A percentile compares a stretch with the other conserved stretches of the same genome.
Evolutionary conservation across 441 rosid species (phyloP).

Genomic region (Brassica hybrid): DNA sequence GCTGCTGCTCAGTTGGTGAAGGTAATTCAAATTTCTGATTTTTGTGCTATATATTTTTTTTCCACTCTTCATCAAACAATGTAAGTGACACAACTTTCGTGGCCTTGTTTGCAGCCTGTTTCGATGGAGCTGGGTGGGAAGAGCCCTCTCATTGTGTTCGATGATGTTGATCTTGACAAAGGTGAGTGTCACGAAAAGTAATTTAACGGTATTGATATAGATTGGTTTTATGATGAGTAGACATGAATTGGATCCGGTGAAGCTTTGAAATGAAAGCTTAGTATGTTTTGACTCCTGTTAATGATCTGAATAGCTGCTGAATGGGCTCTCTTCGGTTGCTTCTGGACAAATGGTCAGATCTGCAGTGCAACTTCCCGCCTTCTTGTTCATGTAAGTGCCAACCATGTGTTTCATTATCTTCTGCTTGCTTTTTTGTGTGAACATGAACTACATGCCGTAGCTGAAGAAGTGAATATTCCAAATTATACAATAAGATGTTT

Average conservation of each 20-base stretch:
- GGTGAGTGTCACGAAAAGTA: conserved; percentile 51
- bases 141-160: conserved; percentile 92
- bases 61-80: conserved; percentile 4
- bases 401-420: conserved; percentile 7
- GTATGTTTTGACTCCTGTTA: too few species aligned
- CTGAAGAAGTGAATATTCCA: not conserved
- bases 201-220: not conserved
- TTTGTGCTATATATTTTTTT: not conserved
- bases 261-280: not conserved
- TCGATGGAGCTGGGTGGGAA: conserved; percentile 97
- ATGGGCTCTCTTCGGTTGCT: conserved; percentile 95
- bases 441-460: conserved; percentile 5
- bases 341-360: conserved; percentile 98
- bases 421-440: conserved; percentile 9
- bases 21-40: conserved; percentile 51
- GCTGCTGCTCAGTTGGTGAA: conserved; percentile 86
- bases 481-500: conserved; percentile 4
- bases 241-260: not conserved
- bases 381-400: conserved; percentile 81
- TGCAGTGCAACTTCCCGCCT: conserved; percentile 99
- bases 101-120: conserved; percentile 73
- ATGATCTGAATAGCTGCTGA: conserved; percentile 73
- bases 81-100: conserved; percentile 25
- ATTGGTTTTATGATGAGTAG: conserved; percentile 9
- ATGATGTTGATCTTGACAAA: conserved; percentile 92